Evolutionary conservation across 768 basidiomycete genomes (phyloP).

Genomic region (Russula abietina): DNA sequence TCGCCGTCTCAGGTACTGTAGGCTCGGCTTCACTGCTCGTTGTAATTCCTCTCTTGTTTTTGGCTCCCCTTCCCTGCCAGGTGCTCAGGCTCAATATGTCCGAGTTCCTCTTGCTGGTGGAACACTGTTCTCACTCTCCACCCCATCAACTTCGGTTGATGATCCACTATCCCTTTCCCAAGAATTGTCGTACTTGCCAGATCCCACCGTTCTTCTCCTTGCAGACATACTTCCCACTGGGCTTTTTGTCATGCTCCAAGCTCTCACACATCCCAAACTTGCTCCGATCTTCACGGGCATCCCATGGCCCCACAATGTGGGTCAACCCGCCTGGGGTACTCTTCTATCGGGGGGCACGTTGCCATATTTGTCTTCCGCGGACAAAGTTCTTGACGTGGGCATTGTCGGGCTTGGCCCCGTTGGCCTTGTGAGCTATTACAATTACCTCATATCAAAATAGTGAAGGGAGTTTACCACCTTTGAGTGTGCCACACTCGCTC

Average conservation of each 20-base stretch:
- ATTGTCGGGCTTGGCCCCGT: slow-evolving; percentile 76
- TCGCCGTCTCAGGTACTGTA: slow-evolving; percentile 48
- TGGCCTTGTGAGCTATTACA: slow-evolving; percentile 44
- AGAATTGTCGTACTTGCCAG: slow-evolving; percentile 37
- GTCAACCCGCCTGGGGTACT: slow-evolving; percentile 7
- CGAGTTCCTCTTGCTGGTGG: slow-evolving; percentile 77
- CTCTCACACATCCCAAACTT: slow-evolving; percentile 66
- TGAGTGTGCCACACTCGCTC: slow-evolving; percentile 55
- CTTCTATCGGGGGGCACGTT: background rate
- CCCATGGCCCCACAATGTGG: slow-evolving; percentile 46
- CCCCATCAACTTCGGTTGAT: slow-evolving; percentile 26
- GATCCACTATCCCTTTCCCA: slow-evolving; percentile 9
- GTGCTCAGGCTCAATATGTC: slow-evolving; percentile 75
- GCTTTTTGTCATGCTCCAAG: slow-evolving; percentile 68
- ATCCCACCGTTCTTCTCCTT: slow-evolving; percentile 63
- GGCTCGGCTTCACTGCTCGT: slow-evolving; percentile 65
- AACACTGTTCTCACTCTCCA: slow-evolving; percentile 55
- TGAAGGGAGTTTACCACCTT: slow-evolving; percentile 2
- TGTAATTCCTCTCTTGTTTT: slow-evolving; percentile 58
- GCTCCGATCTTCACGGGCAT: slow-evolving; percentile 51
- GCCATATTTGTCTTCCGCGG: slow-evolving; percentile 38
- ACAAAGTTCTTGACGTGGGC: slow-evolving; percentile 53
- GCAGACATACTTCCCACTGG: slow-evolving; percentile 80
- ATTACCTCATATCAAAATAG: slow-evolving; percentile 2
- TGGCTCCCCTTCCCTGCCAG: slow-evolving; percentile 59